Percentiles rank a stretch among this genome's conserved stretches.
These are phyloP conservation scores for Globisporangium echinulatum DNA, from an alignment of 352 stramenopile species.

Conservation along the genomic window DNA sequence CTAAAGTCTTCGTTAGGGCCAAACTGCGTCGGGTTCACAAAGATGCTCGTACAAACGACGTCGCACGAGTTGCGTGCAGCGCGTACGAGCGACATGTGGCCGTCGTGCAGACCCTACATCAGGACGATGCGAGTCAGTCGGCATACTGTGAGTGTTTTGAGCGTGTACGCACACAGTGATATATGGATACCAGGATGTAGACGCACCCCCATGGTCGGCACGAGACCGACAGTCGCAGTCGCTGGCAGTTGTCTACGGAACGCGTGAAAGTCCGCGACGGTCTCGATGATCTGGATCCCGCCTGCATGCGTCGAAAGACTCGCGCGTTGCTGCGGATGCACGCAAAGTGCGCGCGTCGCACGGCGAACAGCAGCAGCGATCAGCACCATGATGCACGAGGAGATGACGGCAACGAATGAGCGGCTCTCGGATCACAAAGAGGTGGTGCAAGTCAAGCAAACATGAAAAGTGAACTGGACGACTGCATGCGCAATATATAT, in stretches of 20 bases:
- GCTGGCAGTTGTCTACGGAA: conserved; percentile 40
- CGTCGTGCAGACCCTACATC: conserved; percentile 91
- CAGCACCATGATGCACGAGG: background rate
- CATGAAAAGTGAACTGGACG: no score
- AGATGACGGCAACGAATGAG: no score
- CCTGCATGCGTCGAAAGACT: conserved; percentile 7
- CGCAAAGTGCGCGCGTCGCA: background rate
- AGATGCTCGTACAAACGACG: conserved; percentile 94
- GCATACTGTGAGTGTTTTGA: no score
- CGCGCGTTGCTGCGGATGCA: background rate
- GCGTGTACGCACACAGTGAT: no score
- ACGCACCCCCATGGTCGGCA: conserved; percentile 98
- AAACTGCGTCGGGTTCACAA: conserved; percentile 99
- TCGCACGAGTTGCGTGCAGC: conserved; percentile 90
- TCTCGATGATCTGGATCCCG: conserved; percentile 33
- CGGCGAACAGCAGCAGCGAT: background rate
- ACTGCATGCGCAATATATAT: no score
- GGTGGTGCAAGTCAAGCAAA: no score
- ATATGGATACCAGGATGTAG: background rate
- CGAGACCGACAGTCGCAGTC: conserved; percentile 89
- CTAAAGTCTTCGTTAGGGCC: conserved; percentile 96
- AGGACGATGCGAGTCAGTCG: no score
- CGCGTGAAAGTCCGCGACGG: conserved; percentile 42
- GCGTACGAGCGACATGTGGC: conserved; percentile 89
- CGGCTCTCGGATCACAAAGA: no score